phyloP scores from a whole-genome alignment of 2,329 filamentous ascomycete genomes.

The Hawksworthiomyces lignivorus region DNA sequence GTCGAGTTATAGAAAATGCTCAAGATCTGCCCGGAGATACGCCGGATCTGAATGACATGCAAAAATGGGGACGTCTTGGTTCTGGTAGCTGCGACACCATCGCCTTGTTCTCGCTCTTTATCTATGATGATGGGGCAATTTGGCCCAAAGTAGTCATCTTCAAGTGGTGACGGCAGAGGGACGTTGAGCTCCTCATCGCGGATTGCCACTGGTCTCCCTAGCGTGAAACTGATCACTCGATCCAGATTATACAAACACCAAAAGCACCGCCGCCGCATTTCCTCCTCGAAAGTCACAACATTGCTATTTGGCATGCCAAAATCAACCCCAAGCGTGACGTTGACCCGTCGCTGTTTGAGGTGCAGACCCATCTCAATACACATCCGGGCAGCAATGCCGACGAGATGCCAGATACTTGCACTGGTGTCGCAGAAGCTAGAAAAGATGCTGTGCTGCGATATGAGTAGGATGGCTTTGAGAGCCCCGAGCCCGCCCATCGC shows the following conservation, averaged over 20 bases:
- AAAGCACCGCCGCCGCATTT: slow-evolving; percentile 10
- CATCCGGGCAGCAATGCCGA: slow-evolving; percentile 8
- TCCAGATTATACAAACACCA: slow-evolving; percentile 14
- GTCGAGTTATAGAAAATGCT: slow-evolving; percentile 3
- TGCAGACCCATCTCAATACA: slow-evolving; percentile 12
- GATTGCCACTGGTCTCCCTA: slow-evolving; percentile 7
- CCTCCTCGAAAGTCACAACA: slow-evolving; percentile 2
- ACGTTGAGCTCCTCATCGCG: slow-evolving; percentile 13
- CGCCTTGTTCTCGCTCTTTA: too few species aligned
- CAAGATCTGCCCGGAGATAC: slow-evolving; percentile 4
- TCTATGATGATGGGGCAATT: neutral
- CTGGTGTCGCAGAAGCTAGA: slow-evolving; percentile 9
- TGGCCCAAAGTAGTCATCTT: slow-evolving; percentile 7
- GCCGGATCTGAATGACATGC: slow-evolving; percentile 11
- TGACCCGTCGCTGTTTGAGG: neutral
- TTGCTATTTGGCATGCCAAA: too few species aligned
- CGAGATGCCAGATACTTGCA: slow-evolving; percentile 9
- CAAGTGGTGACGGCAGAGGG: slow-evolving; percentile 7
- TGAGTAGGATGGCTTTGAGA: slow-evolving; percentile 8
- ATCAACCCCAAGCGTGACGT: too few species aligned
- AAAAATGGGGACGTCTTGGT: slow-evolving; percentile 12
- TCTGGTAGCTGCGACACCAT: too few species aligned
- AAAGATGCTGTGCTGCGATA: slow-evolving; percentile 10
- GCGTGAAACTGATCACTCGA: slow-evolving; percentile 8
- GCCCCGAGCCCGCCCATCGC: neutral